Base-by-base conservation (phyloP, 2,329 filamentous ascomycete species). In the Pleoardoris graminearum region DNA sequence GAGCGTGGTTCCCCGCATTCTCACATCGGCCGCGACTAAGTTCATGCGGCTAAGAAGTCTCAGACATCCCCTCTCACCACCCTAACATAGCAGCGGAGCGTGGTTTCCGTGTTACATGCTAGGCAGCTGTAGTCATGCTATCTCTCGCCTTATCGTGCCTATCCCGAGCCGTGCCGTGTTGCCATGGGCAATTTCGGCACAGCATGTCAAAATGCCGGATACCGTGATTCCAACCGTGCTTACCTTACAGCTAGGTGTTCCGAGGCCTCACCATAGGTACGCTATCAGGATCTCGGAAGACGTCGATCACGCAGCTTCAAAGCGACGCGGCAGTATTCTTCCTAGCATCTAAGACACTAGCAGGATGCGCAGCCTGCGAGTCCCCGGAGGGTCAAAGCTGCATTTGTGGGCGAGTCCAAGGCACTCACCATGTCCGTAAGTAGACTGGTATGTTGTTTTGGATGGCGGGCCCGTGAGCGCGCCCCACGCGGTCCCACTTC, bases 1-100 rank as follows among this genome's bases (percentile, higher is more conserved):
- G 47, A 39, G 46, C 57, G 60, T 58, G 50, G 61, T 62, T 70
- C 68, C 68, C 67, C 68, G 67, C 68, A 71, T 64, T 62, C 36
- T 62, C 51, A 51, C 44, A 51, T 32, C 50, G 48, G 27, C 50
- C 55, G 56, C 46, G 50, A 44, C 48, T 16, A 50, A 44, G 47
- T 42, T 54, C 53, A 60, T 55, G 53, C 55, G 58, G 52, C 64
- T 68, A 63, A 54, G 49, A 43, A 58, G 53, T 51, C 56, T 58
- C 55, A 47, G 19, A 45, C n/a, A 52, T n/a, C 47, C 33, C 27
- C 32, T 45, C 29, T 22, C n/a, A 46, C 44, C 27, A 36, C n/a
- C 33, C 21, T 12, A 12, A 19, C 16, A 36, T 45, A 16, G 32
- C 41, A 33, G 42, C 35, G 35, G 42, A 38, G 10, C 25, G 46